These are phyloP conservation scores for Didymella pomorum DNA, from an alignment of 2,329 filamentous ascomycete genomes.

Conservation along the genomic window DNA sequence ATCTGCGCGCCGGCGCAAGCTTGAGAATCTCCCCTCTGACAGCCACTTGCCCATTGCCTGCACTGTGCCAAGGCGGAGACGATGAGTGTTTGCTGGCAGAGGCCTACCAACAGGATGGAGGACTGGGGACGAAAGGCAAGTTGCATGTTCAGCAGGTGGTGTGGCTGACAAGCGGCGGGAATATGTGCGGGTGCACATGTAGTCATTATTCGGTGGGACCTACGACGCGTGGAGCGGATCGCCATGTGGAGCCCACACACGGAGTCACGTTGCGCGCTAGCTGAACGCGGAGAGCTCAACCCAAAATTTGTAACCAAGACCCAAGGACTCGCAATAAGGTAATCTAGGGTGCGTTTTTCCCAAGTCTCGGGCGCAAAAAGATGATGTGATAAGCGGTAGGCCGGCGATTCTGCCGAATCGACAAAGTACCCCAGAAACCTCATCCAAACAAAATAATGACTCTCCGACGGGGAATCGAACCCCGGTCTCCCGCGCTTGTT, in stretches of 20 bases:
- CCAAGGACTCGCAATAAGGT: neutral
- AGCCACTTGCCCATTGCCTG: slow-evolving; percentile 1
- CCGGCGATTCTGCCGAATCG: neutral
- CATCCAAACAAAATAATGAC: slow-evolving; percentile 13
- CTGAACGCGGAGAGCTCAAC: neutral
- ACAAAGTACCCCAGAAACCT: neutral
- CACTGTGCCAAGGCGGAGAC: neutral
- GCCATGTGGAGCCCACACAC: neutral
- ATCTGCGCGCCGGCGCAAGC: slow-evolving; percentile 3
- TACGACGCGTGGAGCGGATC: neutral
- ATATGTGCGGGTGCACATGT: neutral
- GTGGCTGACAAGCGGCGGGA: too few relatives aligned
- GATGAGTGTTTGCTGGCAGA: neutral
- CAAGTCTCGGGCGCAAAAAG: neutral
- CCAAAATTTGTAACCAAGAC: neutral
- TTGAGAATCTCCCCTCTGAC: slow-evolving; percentile 5
- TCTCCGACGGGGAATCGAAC: slow-evolving; percentile 25
- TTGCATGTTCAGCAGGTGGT: neutral
- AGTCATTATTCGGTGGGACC: neutral
- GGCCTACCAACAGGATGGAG: slow-evolving; percentile 4
- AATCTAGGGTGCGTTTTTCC: neutral
- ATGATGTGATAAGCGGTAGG: neutral
- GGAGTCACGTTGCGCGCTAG: neutral
- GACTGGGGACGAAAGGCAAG: slow-evolving; percentile 3
- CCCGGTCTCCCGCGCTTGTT: slow-evolving; percentile 22